These are phyloP conservation scores for Ogataea glucozyma DNA, from an alignment of 805 yeast genomes.

Conservation along the genomic window DNA sequence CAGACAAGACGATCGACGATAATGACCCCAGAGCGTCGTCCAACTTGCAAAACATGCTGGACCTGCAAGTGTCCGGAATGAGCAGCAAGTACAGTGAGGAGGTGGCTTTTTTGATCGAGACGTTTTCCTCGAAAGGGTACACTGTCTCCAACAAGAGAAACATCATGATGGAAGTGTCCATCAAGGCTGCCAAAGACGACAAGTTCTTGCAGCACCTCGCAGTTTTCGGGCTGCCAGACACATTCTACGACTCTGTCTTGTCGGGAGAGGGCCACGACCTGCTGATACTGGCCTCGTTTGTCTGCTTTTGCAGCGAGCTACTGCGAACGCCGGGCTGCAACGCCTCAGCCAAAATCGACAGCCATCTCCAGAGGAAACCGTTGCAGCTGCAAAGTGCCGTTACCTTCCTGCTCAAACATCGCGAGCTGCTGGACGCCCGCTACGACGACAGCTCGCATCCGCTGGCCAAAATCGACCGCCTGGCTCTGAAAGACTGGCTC, in stretches of 20 bases:
- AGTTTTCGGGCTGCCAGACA: constrained; percentile 16
- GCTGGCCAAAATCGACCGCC: constrained; percentile 13
- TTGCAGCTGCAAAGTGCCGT: not conserved
- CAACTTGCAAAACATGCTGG: constrained; percentile 27
- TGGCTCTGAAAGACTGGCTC: constrained; percentile 23
- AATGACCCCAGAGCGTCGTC: not conserved
- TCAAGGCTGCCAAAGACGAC: constrained; percentile 23
- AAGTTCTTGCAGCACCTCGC: constrained; percentile 22
- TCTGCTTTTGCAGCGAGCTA: constrained; percentile 7
- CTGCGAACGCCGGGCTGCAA: constrained; percentile 5
- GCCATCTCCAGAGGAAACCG: not conserved
- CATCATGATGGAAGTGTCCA: constrained; percentile 30
- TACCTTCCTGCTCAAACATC: not conserved
- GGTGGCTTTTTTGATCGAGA: constrained; percentile 14
- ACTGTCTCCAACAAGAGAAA: constrained; percentile 18
- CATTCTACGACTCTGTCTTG: constrained; percentile 6
- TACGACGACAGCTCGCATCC: not conserved
- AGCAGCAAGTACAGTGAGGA: constrained; percentile 21
- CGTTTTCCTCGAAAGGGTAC: constrained; percentile 17
- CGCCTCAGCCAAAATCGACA: constrained; percentile 2
- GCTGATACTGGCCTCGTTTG: constrained; percentile 7
- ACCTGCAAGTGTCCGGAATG: constrained; percentile 38
- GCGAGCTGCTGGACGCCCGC: not conserved
- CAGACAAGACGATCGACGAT: not conserved
- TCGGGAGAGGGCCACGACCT: constrained; percentile 10